Percentiles rank a stretch among this genome's conserved stretches.
Conservation (phyloP, 192 early-diverging fungal genomes). For the Dimargaris cristalligena region DNA sequence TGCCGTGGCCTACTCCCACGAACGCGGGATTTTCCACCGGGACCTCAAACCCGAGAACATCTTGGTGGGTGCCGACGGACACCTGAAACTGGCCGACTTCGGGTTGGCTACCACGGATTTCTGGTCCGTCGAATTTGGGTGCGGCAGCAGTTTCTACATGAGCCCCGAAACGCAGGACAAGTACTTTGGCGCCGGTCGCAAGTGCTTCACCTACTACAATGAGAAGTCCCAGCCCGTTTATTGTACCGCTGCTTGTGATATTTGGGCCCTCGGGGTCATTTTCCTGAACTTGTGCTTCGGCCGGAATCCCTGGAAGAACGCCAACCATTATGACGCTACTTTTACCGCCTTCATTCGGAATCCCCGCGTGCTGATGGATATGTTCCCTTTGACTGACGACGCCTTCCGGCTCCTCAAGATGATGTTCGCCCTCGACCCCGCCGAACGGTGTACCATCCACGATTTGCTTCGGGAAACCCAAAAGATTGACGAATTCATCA, state of each 20-base stretch:
- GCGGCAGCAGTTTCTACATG: constrained; percentile 57
- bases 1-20: constrained; percentile 46
- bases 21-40: constrained; percentile 50
- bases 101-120: constrained; percentile 54
- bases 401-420: constrained; percentile 25
- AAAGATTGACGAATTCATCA: not conserved
- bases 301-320: constrained; percentile 64
- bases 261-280: constrained; percentile 65
- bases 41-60: constrained; percentile 74
- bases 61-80: constrained; percentile 26
- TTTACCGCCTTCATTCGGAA: constrained; percentile 33
- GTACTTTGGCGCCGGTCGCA: constrained; percentile 21
- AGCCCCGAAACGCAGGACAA: constrained; percentile 38
- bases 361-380: constrained; percentile 28
- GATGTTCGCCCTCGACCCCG: constrained; percentile 27
- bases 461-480: constrained; percentile 13
- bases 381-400: constrained; percentile 33
- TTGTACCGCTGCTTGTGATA: constrained; percentile 46
- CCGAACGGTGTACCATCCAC: constrained; percentile 20
- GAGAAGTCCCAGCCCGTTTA: constrained; percentile 19
- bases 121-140: constrained; percentile 51
- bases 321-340: constrained; percentile 26
- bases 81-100: constrained; percentile 58
- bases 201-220: constrained; percentile 13
- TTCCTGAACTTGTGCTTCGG: constrained; percentile 59